Evolutionary conservation across 352 stramenopile species (phyloP).

Genomic region (Pythium pyrilobum): DNA sequence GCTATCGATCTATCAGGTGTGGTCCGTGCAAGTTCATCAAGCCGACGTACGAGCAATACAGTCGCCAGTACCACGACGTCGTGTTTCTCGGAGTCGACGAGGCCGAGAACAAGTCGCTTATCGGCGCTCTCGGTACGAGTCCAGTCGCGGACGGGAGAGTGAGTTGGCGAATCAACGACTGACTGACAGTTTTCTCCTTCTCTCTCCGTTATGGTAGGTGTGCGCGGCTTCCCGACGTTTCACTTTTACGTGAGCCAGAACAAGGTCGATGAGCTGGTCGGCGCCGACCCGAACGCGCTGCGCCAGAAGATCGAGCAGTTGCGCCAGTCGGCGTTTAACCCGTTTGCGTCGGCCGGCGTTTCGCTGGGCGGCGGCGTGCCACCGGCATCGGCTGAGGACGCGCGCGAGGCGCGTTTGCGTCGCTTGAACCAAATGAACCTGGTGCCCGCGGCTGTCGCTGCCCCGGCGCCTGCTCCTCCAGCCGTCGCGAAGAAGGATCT

Average conservation of each 20-base stretch:
- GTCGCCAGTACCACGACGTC: conserved; percentile 77
- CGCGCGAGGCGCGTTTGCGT: conserved; percentile 75
- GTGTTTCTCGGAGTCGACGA: conserved; percentile 87
- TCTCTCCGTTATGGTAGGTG: too few relatives aligned
- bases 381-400: conserved; percentile 38
- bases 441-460: conserved; percentile 26
- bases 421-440: conserved; percentile 65
- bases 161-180: not conserved
- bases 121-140: conserved; percentile 48
- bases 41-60: conserved; percentile 76
- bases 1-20: conserved; percentile 24
- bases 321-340: conserved; percentile 82
- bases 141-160: not conserved
- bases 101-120: conserved; percentile 80
- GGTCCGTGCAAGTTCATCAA: conserved; percentile 87
- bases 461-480: conserved; percentile 12
- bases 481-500: conserved; percentile 20
- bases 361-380: conserved; percentile 39
- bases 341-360: conserved; percentile 70
- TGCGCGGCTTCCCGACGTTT: conserved; percentile 88
- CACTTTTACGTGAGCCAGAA: conserved; percentile 87
- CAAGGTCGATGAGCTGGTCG: conserved; percentile 87
- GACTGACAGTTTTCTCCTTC: too few relatives aligned
- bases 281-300: conserved; percentile 77
- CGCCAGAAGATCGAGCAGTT: conserved; percentile 86